Evolutionary conservation across 805 yeast species (phyloP).

Genomic region (Henningerozyma blattae): DNA sequence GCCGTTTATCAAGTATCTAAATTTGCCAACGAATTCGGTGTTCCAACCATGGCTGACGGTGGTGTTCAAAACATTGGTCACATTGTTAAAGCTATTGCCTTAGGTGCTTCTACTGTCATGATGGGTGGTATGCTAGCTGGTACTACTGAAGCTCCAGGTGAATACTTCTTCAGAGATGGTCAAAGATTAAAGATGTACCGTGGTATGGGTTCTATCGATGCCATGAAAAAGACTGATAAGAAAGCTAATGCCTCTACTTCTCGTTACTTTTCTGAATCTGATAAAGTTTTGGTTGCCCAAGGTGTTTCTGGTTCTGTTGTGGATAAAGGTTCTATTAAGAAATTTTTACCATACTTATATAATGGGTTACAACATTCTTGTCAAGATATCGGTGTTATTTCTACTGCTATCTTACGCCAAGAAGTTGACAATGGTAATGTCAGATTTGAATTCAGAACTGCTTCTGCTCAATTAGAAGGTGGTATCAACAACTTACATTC

Average conservation of each 20-base stretch:
- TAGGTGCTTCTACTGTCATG: constrained; percentile 97
- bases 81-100: constrained; percentile 89
- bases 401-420: constrained; percentile 50
- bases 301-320: constrained; percentile 97
- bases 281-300: constrained; percentile 93
- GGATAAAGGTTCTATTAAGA: constrained; percentile 91
- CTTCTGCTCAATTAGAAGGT: constrained; percentile 98
- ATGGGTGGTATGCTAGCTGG: constrained; percentile 99
- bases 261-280: constrained; percentile 94
- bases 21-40: constrained; percentile 91
- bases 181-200: constrained; percentile 94
- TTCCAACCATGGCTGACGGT: constrained; percentile 98
- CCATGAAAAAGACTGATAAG: constrained; percentile 83
- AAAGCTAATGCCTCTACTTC: constrained; percentile 96
- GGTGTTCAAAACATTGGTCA: constrained; percentile 99
- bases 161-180: constrained; percentile 95
- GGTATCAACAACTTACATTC: constrained; percentile 95
- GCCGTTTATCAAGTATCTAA: constrained; percentile 92
- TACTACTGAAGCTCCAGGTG: constrained; percentile 97
- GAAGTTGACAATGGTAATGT: constrained; percentile 56
- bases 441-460: constrained; percentile 95
- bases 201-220: constrained; percentile 99
- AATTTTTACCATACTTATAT: constrained; percentile 87
- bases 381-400: constrained; percentile 88
- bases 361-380: constrained; percentile 97